Percentiles rank a stretch among this genome's conserved stretches.
Conservation (phyloP, 345 rosid species). For the Sonneratia alba region DNA sequence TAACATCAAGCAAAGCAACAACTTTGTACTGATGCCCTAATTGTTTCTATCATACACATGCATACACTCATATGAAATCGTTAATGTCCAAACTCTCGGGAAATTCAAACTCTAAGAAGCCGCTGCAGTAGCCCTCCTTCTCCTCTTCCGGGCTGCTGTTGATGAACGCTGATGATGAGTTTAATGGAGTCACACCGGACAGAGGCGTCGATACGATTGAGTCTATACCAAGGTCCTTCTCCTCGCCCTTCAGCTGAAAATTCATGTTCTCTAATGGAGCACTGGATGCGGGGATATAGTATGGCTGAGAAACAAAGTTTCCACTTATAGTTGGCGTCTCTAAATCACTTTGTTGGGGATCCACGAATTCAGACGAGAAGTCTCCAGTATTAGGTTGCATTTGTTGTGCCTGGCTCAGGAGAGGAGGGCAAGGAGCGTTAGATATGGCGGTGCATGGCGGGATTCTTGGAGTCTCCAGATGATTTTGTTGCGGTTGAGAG, state of each 20-base stretch:
- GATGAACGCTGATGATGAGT: constrained; percentile 36
- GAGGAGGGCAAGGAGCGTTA: constrained; percentile 6
- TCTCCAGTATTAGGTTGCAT: constrained; percentile 16
- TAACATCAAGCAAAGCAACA: constrained; percentile 9
- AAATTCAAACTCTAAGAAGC: constrained; percentile 63
- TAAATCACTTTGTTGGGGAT: constrained; percentile 17
- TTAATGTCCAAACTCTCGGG: constrained; percentile 55
- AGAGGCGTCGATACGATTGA: constrained; percentile 52
- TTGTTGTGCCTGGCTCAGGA: constrained; percentile 21
- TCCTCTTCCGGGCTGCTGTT: constrained; percentile 59
- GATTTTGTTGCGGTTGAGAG: constrained; percentile 17
- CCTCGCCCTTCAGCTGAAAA: constrained; percentile 14
- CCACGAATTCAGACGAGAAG: constrained; percentile 11
- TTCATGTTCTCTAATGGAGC: constrained; percentile 20
- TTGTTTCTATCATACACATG: neutral
- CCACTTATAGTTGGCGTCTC: constrained; percentile 10
- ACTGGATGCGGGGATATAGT: constrained; percentile 3
- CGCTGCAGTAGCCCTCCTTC: constrained; percentile 58
- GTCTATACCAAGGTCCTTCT: constrained; percentile 38
- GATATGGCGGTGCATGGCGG: constrained; percentile 21
- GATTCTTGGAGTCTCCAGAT: constrained; percentile 11
- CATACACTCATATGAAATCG: constrained; percentile 48
- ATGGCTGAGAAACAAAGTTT: constrained; percentile 16
- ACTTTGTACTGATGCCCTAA: neutral
- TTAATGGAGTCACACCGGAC: constrained; percentile 39